Evolutionary conservation across 495 filamentous ascomycete species (phyloP).

Genomic region (Lasiosphaeriaceae sp.): DNA sequence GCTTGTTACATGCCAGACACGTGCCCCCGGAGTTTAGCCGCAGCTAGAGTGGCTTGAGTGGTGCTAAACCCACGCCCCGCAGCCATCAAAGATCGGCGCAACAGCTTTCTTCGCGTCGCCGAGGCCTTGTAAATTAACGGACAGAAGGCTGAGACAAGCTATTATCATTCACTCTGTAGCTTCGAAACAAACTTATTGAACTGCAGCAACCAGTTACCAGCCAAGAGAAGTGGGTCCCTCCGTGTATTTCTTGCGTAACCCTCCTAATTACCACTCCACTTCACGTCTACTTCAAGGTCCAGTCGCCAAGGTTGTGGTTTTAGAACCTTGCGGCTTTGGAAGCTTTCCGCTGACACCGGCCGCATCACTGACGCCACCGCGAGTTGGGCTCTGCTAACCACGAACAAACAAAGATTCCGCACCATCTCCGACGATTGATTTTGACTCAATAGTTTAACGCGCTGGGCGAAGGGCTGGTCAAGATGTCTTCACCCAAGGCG

Average conservation of each 20-base stretch:
- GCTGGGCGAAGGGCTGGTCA: not conserved
- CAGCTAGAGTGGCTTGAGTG: no score
- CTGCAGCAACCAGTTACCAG: no score
- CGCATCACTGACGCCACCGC: not conserved
- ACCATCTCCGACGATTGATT: not conserved
- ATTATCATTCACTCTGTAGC: not conserved
- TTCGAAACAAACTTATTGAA: not conserved
- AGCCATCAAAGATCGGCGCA: not conserved
- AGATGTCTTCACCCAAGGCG: slow-evolving; percentile 24
- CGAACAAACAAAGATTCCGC: not conserved
- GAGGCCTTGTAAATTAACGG: slow-evolving; percentile 2
- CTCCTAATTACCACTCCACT: no score
- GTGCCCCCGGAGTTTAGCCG: not conserved
- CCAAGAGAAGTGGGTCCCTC: no score
- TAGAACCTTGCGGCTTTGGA: not conserved
- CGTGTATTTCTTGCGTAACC: no score
- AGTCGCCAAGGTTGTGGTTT: no score
- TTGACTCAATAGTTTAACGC: not conserved
- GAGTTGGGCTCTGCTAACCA: not conserved
- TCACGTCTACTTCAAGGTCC: no score
- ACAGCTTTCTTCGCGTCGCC: slow-evolving; percentile 13
- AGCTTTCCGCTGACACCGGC: not conserved
- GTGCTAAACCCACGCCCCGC: slow-evolving; percentile 8
- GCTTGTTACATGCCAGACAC: not conserved
- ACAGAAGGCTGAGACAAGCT: not conserved